A percentile compares a stretch with the other conserved stretches of the same genome.
These are phyloP conservation scores for Baudoinia panamericana DNA, from an alignment of 495 filamentous ascomycete species.

Conservation along the genomic window DNA sequence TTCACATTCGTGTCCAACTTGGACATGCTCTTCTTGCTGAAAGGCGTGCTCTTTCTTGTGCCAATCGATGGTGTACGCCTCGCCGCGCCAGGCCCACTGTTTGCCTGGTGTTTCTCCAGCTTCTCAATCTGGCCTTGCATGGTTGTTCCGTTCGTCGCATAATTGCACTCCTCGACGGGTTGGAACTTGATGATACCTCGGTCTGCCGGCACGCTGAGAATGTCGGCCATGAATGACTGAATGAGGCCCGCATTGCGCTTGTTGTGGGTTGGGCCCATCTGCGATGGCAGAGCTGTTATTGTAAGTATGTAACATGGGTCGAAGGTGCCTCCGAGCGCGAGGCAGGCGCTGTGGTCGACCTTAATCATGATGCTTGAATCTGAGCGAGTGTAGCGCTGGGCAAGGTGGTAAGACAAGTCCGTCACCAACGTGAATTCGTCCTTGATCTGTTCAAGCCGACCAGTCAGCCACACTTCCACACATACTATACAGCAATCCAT, in stretches of 20 bases:
- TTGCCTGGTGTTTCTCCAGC: slow-evolving; percentile 34
- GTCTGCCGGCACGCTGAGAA: slow-evolving; percentile 47
- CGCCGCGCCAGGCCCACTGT: slow-evolving; percentile 21
- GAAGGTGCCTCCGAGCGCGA: slow-evolving; percentile 59
- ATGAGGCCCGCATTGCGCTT: slow-evolving; percentile 69
- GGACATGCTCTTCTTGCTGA: slow-evolving; percentile 5
- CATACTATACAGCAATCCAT: no score
- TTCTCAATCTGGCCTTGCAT: slow-evolving; percentile 54
- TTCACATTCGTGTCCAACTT: slow-evolving; percentile 12
- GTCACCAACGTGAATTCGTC: slow-evolving; percentile 59
- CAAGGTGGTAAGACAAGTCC: slow-evolving; percentile 53
- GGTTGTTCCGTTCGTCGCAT: slow-evolving; percentile 58
- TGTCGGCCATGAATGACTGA: slow-evolving; percentile 52
- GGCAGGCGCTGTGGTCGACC: slow-evolving; percentile 58
- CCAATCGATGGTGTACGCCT: background rate
- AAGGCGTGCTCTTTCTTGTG: slow-evolving; percentile 10
- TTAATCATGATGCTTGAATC: slow-evolving; percentile 59
- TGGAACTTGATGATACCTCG: slow-evolving; percentile 61
- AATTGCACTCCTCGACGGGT: slow-evolving; percentile 52
- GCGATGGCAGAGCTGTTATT: slow-evolving; percentile 53
- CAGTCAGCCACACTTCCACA: slow-evolving; percentile 24
- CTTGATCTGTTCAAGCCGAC: slow-evolving; percentile 39
- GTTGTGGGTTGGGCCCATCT: slow-evolving; percentile 65
- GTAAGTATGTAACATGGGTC: slow-evolving; percentile 73
- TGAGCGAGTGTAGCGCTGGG: slow-evolving; percentile 57